Evolutionary conservation across 1,284 basidiomycete species (phyloP).

Genomic region (Pseudozyma thailandica): DNA sequence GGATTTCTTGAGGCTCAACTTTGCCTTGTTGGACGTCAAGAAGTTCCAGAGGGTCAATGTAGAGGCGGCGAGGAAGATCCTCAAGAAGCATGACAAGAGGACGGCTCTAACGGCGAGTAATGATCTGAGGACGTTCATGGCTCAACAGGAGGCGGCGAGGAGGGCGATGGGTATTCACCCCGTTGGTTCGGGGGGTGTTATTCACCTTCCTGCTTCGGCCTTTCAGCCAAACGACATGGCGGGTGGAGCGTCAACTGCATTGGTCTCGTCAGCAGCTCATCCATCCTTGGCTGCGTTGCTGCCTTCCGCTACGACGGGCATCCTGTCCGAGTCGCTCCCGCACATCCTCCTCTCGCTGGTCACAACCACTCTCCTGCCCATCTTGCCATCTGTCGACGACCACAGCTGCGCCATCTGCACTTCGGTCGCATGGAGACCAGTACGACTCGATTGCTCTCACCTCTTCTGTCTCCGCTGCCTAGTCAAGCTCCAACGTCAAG

Average conservation of each 20-base stretch:
- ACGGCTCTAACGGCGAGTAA: conserved; percentile 72
- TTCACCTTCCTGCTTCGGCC: conserved; percentile 32
- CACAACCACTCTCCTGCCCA: conserved; percentile 83
- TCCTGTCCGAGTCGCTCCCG: conserved; percentile 72
- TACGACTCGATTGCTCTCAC: conserved; percentile 84
- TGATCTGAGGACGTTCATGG: conserved; percentile 57
- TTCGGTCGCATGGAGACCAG: conserved; percentile 70
- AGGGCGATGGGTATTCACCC: conserved; percentile 35
- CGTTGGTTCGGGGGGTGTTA: conserved; percentile 39
- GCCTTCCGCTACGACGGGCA: conserved; percentile 56
- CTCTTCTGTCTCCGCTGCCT: conserved; percentile 91
- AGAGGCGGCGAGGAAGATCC: conserved; percentile 76
- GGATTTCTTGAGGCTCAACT: conserved; percentile 82
- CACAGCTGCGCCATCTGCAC: conserved; percentile 72
- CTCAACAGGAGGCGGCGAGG: conserved; percentile 53
- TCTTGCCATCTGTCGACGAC: conserved; percentile 83
- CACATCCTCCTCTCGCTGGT: conserved; percentile 85
- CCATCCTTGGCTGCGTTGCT: conserved; percentile 58
- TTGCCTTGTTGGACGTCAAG: conserved; percentile 84
- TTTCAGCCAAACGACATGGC: conserved; percentile 9
- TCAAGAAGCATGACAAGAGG: conserved; percentile 94
- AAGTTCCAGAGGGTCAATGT: conserved; percentile 83
- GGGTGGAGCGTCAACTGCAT: conserved; percentile 22
- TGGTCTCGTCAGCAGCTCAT: conserved; percentile 49
- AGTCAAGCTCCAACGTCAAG: conserved; percentile 90